Evolutionary conservation across 345 rosid genomes (phyloP).

Genomic region (Syzygium jambos): DNA sequence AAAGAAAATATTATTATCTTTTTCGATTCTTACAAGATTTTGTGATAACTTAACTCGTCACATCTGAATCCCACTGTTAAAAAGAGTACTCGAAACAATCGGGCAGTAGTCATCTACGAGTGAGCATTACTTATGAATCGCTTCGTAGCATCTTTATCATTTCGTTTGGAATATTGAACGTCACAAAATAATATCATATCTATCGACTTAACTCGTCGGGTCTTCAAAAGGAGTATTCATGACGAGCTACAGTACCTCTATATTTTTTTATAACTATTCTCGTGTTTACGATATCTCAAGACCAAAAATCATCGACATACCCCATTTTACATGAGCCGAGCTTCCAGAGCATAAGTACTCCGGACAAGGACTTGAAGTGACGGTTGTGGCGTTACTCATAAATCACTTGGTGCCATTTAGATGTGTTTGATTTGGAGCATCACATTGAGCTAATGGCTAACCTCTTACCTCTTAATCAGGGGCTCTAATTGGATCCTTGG

Average conservation of each 20-base stretch:
- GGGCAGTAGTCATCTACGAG: rapidly evolving
- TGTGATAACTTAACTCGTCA: neutral
- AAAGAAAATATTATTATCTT: too few relatives aligned
- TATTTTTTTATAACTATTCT: too few relatives aligned
- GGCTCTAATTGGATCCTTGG: too few relatives aligned
- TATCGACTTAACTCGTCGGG: rapidly evolving
- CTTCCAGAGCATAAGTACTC: neutral
- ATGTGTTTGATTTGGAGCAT: neutral
- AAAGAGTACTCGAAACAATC: neutral
- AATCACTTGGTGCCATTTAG: neutral
- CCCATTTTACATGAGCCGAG: neutral
- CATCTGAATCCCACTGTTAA: neutral
- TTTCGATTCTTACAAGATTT: neutral
- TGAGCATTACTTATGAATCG: neutral
- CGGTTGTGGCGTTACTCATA: neutral
- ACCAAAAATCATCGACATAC: too few relatives aligned
- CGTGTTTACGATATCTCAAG: too few relatives aligned
- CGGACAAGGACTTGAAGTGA: neutral
- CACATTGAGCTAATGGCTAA: neutral
- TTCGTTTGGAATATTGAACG: neutral
- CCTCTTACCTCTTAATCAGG: too few relatives aligned
- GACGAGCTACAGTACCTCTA: too few relatives aligned
- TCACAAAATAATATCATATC: neutral
- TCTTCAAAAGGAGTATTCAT: neutral
- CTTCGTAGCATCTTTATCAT: neutral